Evolutionary conservation across 2,329 filamentous ascomycete species (phyloP), one percentile per base, ranked within the genome.

Genomic region (Colletotrichum sp.): DNA sequence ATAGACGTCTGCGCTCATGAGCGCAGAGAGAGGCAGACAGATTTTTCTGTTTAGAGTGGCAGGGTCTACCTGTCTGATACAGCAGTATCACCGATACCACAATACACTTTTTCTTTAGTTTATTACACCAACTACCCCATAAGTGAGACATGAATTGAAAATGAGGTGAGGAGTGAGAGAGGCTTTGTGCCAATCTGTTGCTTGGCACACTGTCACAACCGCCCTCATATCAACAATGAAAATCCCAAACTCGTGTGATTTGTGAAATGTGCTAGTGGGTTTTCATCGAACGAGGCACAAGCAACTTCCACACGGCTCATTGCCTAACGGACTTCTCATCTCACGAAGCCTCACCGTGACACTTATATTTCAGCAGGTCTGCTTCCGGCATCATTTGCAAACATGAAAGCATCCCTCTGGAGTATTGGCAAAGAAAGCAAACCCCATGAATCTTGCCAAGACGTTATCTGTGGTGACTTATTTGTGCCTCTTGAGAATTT

Each of bases 1-100:
- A 76, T 69, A 74, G 70, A 76, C 8, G 26, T 60, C 24, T 12
- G 59, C 64, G 70, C n/a, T 21, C 12, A 10, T 30, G 26, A 32
- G 70, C 44, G 64, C 57, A 13, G 10, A 59, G 44, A 59, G 72
- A 16, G 16, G 16, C 10, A 28, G 59, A 60, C 26, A 44, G 44
- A 10, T 0, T 63, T 30, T n/a, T 24, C 30, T 52, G 21, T 26
- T 44, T 64, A 64, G 62, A 64, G n/a, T 36, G 34, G 34, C 34
- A 24, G 62, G 28, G 15, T 32, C 59, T 26, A 34, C 21, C 49
- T 69, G 16, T 15, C 52, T 69, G 32, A 60, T 60, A 69, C 52
- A 55, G 12, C 1, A 26, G 21, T 69, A 60, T 69, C 66, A n/a
- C 59, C 16, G 66, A 69, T 69, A 69, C 66, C 66, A 60, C 21